Base-by-base conservation (phyloP, 495 filamentous ascomycete species). In the Jackrogersella minutella region DNA sequence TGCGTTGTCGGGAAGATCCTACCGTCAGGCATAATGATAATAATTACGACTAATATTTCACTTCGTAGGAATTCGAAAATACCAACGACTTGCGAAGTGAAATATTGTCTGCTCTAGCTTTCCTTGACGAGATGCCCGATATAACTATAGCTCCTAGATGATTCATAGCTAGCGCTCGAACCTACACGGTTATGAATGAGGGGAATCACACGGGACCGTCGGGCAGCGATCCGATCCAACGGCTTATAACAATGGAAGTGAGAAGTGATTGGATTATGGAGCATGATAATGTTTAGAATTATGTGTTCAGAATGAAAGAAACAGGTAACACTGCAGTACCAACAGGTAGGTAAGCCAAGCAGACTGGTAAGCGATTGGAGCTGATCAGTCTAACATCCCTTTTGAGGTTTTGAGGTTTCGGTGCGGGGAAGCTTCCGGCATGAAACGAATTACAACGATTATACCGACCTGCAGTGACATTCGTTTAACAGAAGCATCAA, bases 401-500 rank as follows among this genome's bases (percentile, higher is more conserved):
- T 58, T 21, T 5, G 9, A 14, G 13, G 33, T n/a, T 54, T 52
- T 19, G 43, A 39, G 46, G 52, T 41, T 28, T 31, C 31, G 24
- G 28, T 63, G 65, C 60, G 66, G 66, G 66, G 66, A 69, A 69
- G 30, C 4, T 30, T 31, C 10, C 14, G n/a, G 40, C 40, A 13
- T n/a, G 39, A 55, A 41, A 33, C 54, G 47, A 68, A 68, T 63
- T 47, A 54, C 40, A 34, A 21, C 13, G 13, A 22, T 3, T 11
- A 28, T 31, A 52, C 7, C 10, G 50, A 21, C 5, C 41, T 47
- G 31, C 54, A 46, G 59, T 64, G 34, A 43, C 59, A 69, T 64
- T 63, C 59, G 60, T 51, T 58, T 62, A 62, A 17, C 24, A 58
- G 11, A 49, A 26, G 17, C 21, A 54, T 33, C 36, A 13, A 31